Evolutionary conservation across 2,329 filamentous ascomycete species (phyloP), one percentile per base, ranked within the genome.

Genomic region (Passalora sequoiae): DNA sequence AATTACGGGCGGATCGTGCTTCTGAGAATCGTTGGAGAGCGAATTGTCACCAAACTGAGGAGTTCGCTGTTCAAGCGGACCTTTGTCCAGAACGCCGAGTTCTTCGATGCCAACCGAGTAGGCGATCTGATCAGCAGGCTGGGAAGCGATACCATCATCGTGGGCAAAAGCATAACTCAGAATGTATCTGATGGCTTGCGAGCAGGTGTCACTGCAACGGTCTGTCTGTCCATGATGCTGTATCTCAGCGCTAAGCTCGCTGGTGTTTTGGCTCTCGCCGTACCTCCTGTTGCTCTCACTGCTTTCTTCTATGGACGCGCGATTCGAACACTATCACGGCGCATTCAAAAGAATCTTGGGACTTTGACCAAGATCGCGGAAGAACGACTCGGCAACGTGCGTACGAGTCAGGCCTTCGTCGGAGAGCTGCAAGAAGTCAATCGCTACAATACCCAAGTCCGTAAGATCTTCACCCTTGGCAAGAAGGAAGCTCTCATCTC

Each of bases 141-240:
- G 33, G 89, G 91, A 59, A 94, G 89, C 2, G 94, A 98, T 65
- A 96, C 92, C 1, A 88, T 97, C 60, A 94, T 98, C 60, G 92
- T 98, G 42, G 92, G 91, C 62, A 98, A 98, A 69, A 95, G 89
- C 59, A 95, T 98, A 53, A 98, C 92, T 0, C 91, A 97, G 62
- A 98, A 98, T 62, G 72, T 98, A 38, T 97, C 91, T 4, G 92
- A 98, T 67, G 92, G 92, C n/a, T 75, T 98, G 40, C 79, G 92
- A 48, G 84, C 92, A 12, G 70, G 92, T 22, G 91, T 98, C 49
- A 95, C 89, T 55, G 92, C 92, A 55, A 81, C 78, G 22, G 91
- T 91, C 46, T 94, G 92, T 2, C 86, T 98, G 58, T 79, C 79
- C 38, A 82, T 94, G 65, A 98, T 98, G 92, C 80, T 86, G n/a